Evolutionary conservation across 1,139 yeast species (phyloP), one percentile per base, ranked within the genome.

Genomic region (Tardiomyces depauwii): DNA sequence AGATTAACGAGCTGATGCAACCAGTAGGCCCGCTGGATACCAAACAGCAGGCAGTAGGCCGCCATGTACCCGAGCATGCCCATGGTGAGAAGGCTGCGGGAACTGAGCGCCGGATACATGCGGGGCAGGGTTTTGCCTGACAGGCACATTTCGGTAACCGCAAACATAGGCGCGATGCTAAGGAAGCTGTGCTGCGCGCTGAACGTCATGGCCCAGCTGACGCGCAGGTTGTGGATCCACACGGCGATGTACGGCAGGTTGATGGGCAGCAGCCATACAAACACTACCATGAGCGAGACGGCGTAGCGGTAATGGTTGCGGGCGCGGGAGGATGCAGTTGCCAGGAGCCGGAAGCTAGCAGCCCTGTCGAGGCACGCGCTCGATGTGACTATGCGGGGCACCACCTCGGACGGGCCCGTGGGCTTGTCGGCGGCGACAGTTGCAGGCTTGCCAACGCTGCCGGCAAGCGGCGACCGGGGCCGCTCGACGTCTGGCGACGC

Each of bases 21-120:
- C 60, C 63, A 56, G 47, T 62, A 64, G 19, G 66, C 56, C 38
- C 63, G 52, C 51, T 58, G 58, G 28, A 62, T 52, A n/a, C 68
- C 69, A 49, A 55, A 59, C 25, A 63, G 44, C 39, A 58, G 45
- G 2, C 61, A 55, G 45, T 57, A 61, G n/a, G 51, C 40, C 4
- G 59, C 54, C 36, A 60, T 49, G 43, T 55, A 60, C 18, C 53
- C 44, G 21, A 65, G 51, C 47, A 60, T 47, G 5, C 51, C 42
- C 28, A 54, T 48, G n/a, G 61, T 57, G 18, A 56, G 43, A 33
- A 36, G 49, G 51, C 32, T 47, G 54, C 3, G 53, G 32, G 10
- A 47, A 39, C 27, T 51, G 46, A n/a, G 45, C 10, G 36, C n/a
- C n/a, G 36, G 36, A 30, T 30, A 41, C 42, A 52, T 48, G 25